These are phyloP conservation scores for Pestalotiopsis sp. DNA, from an alignment of 2,329 filamentous ascomycete genomes.

Conservation along the genomic window DNA sequence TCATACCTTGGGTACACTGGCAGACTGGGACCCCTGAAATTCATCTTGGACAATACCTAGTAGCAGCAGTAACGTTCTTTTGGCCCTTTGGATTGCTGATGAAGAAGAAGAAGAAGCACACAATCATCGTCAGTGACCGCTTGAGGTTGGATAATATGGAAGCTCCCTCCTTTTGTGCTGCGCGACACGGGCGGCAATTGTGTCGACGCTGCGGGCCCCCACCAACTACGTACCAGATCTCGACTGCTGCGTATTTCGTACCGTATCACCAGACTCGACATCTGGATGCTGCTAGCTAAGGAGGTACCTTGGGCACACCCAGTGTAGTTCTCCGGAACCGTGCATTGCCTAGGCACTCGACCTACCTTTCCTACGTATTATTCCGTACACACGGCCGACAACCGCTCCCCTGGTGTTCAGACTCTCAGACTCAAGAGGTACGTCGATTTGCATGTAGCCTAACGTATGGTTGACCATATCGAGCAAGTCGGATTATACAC, in stretches of 20 bases:
- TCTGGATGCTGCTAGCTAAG: no score
- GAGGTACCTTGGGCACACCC: no score
- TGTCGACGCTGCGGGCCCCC: background rate
- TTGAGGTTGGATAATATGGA: background rate
- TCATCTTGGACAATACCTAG: slow-evolving; percentile 6
- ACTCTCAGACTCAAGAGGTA: background rate
- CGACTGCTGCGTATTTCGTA: background rate
- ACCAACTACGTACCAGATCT: background rate
- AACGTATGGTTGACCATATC: background rate
- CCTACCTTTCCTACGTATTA: no score
- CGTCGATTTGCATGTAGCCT: background rate
- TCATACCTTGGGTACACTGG: background rate
- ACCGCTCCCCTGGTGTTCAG: background rate
- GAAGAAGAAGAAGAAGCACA: background rate
- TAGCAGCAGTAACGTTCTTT: background rate
- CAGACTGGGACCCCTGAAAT: background rate
- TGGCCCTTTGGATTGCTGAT: background rate
- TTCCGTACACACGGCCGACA: background rate
- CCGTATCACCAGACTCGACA: no score
- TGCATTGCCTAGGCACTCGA: no score
- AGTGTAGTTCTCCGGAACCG: no score
- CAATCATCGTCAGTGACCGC: background rate
- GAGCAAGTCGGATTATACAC: background rate
- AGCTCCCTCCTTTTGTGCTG: background rate
- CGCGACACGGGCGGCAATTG: background rate